Evolutionary conservation across 176 grass and related monocot genomes (phyloP).

Genomic region (Phoenix roebelenii): DNA sequence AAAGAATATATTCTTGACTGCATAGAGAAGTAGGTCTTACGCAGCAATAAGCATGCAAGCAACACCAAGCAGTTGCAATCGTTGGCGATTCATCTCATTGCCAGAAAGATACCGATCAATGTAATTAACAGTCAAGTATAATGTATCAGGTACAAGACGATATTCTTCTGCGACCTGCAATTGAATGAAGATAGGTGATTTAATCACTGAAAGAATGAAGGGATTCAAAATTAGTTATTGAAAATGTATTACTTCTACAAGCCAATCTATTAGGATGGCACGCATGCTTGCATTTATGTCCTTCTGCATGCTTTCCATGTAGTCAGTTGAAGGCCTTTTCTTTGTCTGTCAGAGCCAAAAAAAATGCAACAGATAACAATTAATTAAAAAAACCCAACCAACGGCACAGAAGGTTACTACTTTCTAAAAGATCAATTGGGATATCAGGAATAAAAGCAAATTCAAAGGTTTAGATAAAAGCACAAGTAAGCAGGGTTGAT

Average conservation of each 20-base stretch:
- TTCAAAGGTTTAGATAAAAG: too few relatives aligned
- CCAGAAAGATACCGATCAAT: slow-evolving; percentile 23
- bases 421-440: too few relatives aligned
- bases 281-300: slow-evolving; percentile 93
- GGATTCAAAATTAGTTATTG: neutral
- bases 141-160: slow-evolving; percentile 82
- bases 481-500: too few relatives aligned
- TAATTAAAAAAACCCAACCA: too few relatives aligned
- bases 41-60: slow-evolving; percentile 3
- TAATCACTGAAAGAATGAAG: slow-evolving; percentile 1
- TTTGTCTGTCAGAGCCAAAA: slow-evolving; percentile 43
- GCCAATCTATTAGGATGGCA: slow-evolving; percentile 94
- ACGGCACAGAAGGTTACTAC: too few relatives aligned
- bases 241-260: slow-evolving; percentile 62
- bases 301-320: slow-evolving; percentile 87
- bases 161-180: slow-evolving; percentile 93
- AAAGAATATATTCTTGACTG: neutral
- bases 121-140: slow-evolving; percentile 89
- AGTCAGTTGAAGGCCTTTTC: slow-evolving; percentile 76
- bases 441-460: too few relatives aligned
- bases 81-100: slow-evolving; percentile 4
- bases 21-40: neutral
- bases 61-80: slow-evolving; percentile 1
- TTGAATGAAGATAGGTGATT: slow-evolving; percentile 3
- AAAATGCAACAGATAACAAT: neutral